Evolutionary conservation across 768 basidiomycete species (phyloP), one percentile per base, ranked within the genome.

Genomic region (Suillus sp.): DNA sequence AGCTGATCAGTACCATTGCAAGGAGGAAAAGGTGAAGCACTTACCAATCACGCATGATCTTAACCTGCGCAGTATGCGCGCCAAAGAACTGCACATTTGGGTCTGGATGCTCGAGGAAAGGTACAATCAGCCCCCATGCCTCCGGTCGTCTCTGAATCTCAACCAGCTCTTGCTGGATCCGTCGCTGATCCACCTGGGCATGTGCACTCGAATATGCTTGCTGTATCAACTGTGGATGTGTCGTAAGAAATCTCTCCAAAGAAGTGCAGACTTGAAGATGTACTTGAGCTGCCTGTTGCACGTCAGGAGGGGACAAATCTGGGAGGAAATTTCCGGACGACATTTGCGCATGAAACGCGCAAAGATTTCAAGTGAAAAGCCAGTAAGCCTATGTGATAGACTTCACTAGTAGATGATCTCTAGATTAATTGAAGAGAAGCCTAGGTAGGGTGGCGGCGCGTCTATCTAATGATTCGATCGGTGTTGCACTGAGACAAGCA

Each of bases 11-110:
- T 72, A 53, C 67, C 9, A 30, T 6, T 34, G 4, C 7, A 34
- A 43, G 11, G 45, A 59, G 25, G 42, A 14, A 60, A 27, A 42
- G 4, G 54, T 30, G 13, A 57, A 37, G 4, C 56, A 74, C 84
- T 66, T 72, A 95, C 95, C 95, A 96, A 74, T 96, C 95, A 66
- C 95, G 80, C 16, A 91, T 87, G 66, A 96, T 93, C 83, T 98
- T 98, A 65, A 96, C 92, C 71, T 96, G 93, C 2, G 90, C 86
- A 0, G 93, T 97, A 69, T 97, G 95, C 5, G 95, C 95, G 2
- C 95, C 94, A 70, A 94, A 96, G 82, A 96, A 98, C 73, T 95
- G 91, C 11, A 96, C 92, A 70, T 93, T 93, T 59, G 83, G 82
- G 74, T 96, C 90, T 34, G 80, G 77, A 69, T 90, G 81, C 16